A percentile compares a stretch with the other conserved stretches of the same genome.
These are phyloP conservation scores for Mycena galericulata DNA, from an alignment of 768 basidiomycete species.

Conservation along the genomic window DNA sequence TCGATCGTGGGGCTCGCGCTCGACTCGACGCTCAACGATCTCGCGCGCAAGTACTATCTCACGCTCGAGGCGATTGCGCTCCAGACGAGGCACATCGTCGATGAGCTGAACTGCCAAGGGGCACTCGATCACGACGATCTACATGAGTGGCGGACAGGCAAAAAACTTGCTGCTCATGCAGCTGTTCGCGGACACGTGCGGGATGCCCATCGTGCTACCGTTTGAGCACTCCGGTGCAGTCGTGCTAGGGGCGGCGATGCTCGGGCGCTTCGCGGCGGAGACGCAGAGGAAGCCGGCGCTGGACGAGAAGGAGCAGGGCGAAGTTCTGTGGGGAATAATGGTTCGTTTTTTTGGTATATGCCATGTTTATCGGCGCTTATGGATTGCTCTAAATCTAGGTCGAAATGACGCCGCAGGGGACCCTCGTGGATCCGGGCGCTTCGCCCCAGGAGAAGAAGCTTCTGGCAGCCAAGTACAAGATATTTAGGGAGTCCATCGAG, in stretches of 20 bases:
- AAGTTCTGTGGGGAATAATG: slow-evolving; percentile 93
- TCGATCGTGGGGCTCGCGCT: slow-evolving; percentile 90
- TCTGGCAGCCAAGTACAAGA: slow-evolving; percentile 92
- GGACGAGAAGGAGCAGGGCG: slow-evolving; percentile 62
- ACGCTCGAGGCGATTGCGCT: slow-evolving; percentile 94
- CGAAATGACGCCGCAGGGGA: slow-evolving; percentile 92
- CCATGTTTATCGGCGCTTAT: not conserved
- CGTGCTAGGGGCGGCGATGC: slow-evolving; percentile 93
- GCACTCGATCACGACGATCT: slow-evolving; percentile 85
- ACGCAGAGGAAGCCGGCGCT: slow-evolving; percentile 43
- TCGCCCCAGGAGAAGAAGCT: slow-evolving; percentile 75
- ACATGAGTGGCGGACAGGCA: slow-evolving; percentile 94
- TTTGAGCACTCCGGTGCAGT: slow-evolving; percentile 83
- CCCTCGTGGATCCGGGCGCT: slow-evolving; percentile 73
- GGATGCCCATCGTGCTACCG: slow-evolving; percentile 87
- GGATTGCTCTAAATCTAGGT: slow-evolving; percentile 61
- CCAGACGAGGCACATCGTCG: slow-evolving; percentile 94
- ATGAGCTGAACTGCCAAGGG: slow-evolving; percentile 88
- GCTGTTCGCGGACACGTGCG: slow-evolving; percentile 88
- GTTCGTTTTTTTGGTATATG: slow-evolving; percentile 51
- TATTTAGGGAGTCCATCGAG: slow-evolving; percentile 90
- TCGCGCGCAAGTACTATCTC: slow-evolving; percentile 91
- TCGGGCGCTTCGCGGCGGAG: slow-evolving; percentile 88
- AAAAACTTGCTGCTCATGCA: slow-evolving; percentile 91
- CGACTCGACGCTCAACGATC: slow-evolving; percentile 79